Conservation (phyloP, 2,329 filamentous ascomycete species). For the Trichoderma brevicompactum region DNA sequence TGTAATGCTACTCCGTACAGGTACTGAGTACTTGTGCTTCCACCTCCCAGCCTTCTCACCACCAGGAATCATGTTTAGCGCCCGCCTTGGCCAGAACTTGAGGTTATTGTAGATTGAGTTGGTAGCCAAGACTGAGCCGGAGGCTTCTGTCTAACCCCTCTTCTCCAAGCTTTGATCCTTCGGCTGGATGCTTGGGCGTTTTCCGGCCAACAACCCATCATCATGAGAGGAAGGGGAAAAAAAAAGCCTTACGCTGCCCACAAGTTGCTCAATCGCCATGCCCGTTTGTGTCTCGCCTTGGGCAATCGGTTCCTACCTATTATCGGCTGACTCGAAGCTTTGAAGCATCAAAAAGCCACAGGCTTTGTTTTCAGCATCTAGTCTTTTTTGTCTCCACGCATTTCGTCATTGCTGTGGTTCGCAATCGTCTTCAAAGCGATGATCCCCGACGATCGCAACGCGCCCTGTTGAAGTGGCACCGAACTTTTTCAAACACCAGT, state of each 20-base stretch:
- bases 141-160: not conserved
- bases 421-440: not conserved
- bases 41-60: not conserved
- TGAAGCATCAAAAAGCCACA: not conserved
- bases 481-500: not conserved
- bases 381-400: not conserved
- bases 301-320: too few species aligned
- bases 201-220: too few species aligned
- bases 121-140: constrained; percentile 10
- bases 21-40: not conserved
- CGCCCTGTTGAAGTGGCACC: not conserved
- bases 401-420: constrained; percentile 18
- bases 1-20: not conserved
- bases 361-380: not conserved
- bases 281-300: not conserved
- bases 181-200: too few species aligned
- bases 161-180: too few species aligned
- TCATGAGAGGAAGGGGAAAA: too few species aligned
- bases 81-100: not conserved
- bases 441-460: constrained; percentile 2
- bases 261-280: not conserved
- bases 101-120: constrained; percentile 20
- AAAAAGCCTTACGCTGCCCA: too few species aligned
- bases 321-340: not conserved
- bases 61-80: constrained; percentile 19